A percentile compares a stretch with the other conserved stretches of the same genome.
Conservation (phyloP, 352 stramenopile genomes). For the Phytopythium chamaehyphon region DNA sequence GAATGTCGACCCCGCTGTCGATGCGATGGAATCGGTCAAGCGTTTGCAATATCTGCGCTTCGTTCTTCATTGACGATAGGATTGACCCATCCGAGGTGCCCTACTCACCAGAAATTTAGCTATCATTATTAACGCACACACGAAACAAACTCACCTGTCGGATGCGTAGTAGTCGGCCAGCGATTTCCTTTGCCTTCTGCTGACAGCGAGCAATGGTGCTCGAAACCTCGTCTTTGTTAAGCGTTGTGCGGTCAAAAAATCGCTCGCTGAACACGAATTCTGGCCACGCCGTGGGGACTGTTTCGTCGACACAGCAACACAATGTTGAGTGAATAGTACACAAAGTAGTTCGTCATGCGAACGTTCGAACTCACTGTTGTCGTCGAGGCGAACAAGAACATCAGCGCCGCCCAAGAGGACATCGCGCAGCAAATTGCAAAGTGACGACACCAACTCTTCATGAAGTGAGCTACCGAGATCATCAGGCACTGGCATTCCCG, state of each 20-base stretch:
- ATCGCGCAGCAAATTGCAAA: slow-evolving; percentile 75
- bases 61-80: slow-evolving; percentile 51
- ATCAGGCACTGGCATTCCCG: slow-evolving; percentile 36
- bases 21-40: slow-evolving; percentile 79
- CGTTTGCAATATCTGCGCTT: slow-evolving; percentile 73
- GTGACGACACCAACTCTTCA: slow-evolving; percentile 60
- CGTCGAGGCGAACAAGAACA: slow-evolving; percentile 71
- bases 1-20: slow-evolving; percentile 62
- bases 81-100: slow-evolving; percentile 25
- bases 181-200: slow-evolving; percentile 47
- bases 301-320: slow-evolving; percentile 1
- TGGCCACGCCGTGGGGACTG: slow-evolving; percentile 69
- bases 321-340: slow-evolving; percentile 7
- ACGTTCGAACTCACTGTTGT: slow-evolving; percentile 52
- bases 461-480: slow-evolving; percentile 39
- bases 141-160: slow-evolving; percentile 34
- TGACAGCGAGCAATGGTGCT: slow-evolving; percentile 46
- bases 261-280: slow-evolving; percentile 60
- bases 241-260: slow-evolving; percentile 67
- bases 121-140: neutral
- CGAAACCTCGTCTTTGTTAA: slow-evolving; percentile 41
- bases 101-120: slow-evolving; percentile 4
- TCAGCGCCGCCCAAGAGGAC: slow-evolving; percentile 65
- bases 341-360: neutral
- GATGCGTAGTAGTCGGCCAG: slow-evolving; percentile 61